Base-by-base conservation (phyloP, 345 rosid genomes). In the Stellera chamaejasme region DNA sequence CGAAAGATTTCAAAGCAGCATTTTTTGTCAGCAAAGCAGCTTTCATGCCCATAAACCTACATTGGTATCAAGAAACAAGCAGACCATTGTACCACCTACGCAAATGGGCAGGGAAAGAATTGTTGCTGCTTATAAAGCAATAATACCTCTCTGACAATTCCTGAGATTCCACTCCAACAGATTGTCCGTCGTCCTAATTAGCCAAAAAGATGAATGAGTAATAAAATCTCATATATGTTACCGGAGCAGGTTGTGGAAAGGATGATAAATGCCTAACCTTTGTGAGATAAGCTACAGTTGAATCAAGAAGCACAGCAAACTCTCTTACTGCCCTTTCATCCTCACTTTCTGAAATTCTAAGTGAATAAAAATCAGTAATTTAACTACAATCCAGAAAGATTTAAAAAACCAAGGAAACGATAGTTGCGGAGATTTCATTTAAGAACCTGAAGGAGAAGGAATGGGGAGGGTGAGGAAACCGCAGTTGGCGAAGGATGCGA, bases 41-140 rank as follows among this genome's bases (percentile, higher is more conserved):
- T 75, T 65, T 92, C 81, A 92, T 62, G 60, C 92, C 97, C 95
- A 80, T 79, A 64, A 86, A 92, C 76, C 96, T 92, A 71, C 59
- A 53, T 28, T 41, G 39, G 12, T 58, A 58, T 28, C 15, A 51
- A 39, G 26, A 56, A 56, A 13, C 50, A 60, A 16, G 48, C 56
- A n/a, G 42, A 51, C 28, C 15, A 13, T 9, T 36, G 54, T 12
- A 44, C 52, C 27, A 16, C 12, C 50, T 27, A 6, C 1, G 8
- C 45, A 10, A 13, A 26, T 51, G n/a, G 58, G 3, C 36, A 28
- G 36, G 36, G 6, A 28, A 28, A 3, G 0, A 28, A 28, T n/a
- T n/a, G n/a, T n/a, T n/a, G n/a, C n/a, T n/a, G n/a, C n/a, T n/a
- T n/a, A n/a, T n/a, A n/a, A n/a, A n/a, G n/a, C 36, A 28, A 28